Evolutionary conservation across 2,329 filamentous ascomycete species (phyloP), one percentile per base, ranked within the genome.

Genomic region (Microcera coccophila): DNA sequence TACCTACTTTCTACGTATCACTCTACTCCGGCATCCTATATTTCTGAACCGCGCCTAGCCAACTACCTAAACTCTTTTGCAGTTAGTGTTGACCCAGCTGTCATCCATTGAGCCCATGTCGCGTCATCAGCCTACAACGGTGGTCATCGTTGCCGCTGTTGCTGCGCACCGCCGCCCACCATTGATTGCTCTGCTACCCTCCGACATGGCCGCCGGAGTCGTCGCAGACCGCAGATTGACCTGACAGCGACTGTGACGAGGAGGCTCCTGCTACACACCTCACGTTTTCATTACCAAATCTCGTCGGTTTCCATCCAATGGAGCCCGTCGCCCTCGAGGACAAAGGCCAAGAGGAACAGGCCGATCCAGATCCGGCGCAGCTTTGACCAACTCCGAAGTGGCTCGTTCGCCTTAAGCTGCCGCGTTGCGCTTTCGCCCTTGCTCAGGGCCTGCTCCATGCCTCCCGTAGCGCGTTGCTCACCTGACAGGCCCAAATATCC

Each of bases 401-500:
- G 29, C 29, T n/a, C n/a, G 9, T 15, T 32, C 8, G 29, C n/a
- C 29, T 32, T 12, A 7, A 26, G 22, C n/a, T n/a, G 24, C 29
- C 29, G 11, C 29, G 29, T n/a, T 32, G 29, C 7, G 22, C 22
- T 26, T 26, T 7, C 7, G 22, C 12, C 22, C 22, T 26, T 26
- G 22, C 22, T n/a, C n/a, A 26, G 12, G 22, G 22, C 22, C 47
- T 37, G 47, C 41, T 15, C 36, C 16, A 38, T 26, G 26, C 29
- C 47, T 45, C 47, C 51, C 53, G 47, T 52, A 47, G 51, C 51
- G 52, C 52, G 48, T 49, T 59, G 55, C 55, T 57, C 55, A 59
- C 55, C 56, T 59, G 56, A 59, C 55, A 41, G 45, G 26, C 42
- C 46, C 52, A 49, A 24, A 56, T 46, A 54, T 61, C 64, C 67